Evolutionary conservation across 768 basidiomycete genomes (phyloP).

Genomic region (Kwoniella dendrophila): DNA sequence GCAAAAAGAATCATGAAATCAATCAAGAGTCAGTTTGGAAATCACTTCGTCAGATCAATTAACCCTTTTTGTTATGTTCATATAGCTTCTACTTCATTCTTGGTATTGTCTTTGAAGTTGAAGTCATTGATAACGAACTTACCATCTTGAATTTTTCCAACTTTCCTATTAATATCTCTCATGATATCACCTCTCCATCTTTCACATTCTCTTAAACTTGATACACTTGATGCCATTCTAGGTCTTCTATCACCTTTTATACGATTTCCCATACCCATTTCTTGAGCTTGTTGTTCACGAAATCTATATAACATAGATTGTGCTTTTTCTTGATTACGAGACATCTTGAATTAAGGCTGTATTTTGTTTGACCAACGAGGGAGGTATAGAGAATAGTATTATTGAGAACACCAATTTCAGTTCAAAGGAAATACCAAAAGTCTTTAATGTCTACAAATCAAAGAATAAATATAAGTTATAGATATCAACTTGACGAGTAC

Average conservation of each 20-base stretch:
- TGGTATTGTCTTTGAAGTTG: not conserved
- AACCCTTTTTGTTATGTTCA: too few relatives aligned
- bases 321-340: slow-evolving; percentile 97
- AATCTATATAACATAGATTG: slow-evolving; percentile 66
- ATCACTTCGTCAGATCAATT: too few relatives aligned
- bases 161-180: slow-evolving; percentile 91
- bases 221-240: slow-evolving; percentile 86
- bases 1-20: too few relatives aligned
- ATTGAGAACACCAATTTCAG: too few relatives aligned
- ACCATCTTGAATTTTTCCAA: slow-evolving; percentile 97
- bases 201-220: slow-evolving; percentile 89
- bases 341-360: slow-evolving; percentile 57
- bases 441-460: too few relatives aligned
- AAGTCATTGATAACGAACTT: slow-evolving; percentile 48
- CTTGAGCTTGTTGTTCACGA: slow-evolving; percentile 92
- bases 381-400: not conserved
- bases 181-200: slow-evolving; percentile 94
- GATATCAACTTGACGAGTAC: too few relatives aligned
- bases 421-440: too few relatives aligned
- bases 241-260: slow-evolving; percentile 77
- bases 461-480: too few relatives aligned
- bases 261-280: slow-evolving; percentile 81
- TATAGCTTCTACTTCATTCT: not conserved
- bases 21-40: slow-evolving; percentile 6
- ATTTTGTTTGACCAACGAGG: not conserved